phyloP scores from a whole-genome alignment of 805 yeast species.

The Jamesozyma spencerorum region DNA sequence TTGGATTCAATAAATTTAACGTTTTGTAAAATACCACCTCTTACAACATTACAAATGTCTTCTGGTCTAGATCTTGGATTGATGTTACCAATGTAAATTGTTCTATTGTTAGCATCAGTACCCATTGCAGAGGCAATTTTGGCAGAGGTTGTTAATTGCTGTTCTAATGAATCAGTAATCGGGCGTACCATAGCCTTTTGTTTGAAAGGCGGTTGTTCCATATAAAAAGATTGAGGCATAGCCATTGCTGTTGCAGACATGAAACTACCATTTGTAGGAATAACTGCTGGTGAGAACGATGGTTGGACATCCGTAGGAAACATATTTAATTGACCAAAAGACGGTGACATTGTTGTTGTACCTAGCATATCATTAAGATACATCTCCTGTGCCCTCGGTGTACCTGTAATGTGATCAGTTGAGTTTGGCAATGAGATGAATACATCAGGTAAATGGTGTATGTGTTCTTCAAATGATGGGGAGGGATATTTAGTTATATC shows the following conservation, averaged over 20 bases:
- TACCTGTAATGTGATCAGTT: conserved; percentile 8
- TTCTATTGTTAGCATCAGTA: conserved; percentile 44
- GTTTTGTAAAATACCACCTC: conserved; percentile 67
- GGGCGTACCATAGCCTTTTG: conserved; percentile 11
- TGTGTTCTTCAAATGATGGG: conserved; percentile 11
- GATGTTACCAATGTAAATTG: conserved; percentile 60
- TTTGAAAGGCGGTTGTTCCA: conserved; percentile 13
- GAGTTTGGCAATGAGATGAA: conserved; percentile 13
- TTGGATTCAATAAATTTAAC: conserved; percentile 44
- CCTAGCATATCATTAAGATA: conserved; percentile 10
- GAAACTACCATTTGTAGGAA: conserved; percentile 1
- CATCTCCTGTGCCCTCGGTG: conserved; percentile 20
- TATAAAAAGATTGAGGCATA: conserved; percentile 6
- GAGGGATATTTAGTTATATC: conserved; percentile 9
- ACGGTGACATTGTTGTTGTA: conserved; percentile 1
- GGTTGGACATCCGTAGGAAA: neutral
- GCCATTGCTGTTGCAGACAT: conserved; percentile 3
- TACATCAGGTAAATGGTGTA: conserved; percentile 13
- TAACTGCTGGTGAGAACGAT: neutral
- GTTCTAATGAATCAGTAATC: conserved; percentile 24
- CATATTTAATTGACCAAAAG: conserved; percentile 2
- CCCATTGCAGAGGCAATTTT: conserved; percentile 27
- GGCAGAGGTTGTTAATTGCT: conserved; percentile 22
- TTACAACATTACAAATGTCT: conserved; percentile 64
- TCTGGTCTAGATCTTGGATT: conserved; percentile 57